Evolutionary conservation across 2,329 filamentous ascomycete species (phyloP).

Genomic region (Claviceps paspali): DNA sequence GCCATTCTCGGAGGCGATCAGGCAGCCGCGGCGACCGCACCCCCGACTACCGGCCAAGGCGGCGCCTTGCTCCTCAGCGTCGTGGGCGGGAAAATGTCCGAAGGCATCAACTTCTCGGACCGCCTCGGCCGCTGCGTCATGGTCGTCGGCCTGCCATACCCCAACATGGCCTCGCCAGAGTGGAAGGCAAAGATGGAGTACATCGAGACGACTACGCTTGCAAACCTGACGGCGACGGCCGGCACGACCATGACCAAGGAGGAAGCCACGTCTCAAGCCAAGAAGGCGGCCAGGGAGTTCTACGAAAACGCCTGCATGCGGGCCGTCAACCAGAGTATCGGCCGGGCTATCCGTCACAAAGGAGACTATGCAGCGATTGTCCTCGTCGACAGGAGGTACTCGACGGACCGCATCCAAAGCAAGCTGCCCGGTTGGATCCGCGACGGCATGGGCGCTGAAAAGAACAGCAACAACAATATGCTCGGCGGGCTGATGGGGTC

Average conservation of each 20-base stretch:
- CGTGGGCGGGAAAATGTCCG: slow-evolving; percentile 85
- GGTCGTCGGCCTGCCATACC: slow-evolving; percentile 85
- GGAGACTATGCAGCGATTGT: slow-evolving; percentile 85
- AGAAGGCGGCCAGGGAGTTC: slow-evolving; percentile 55
- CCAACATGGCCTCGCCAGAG: slow-evolving; percentile 75
- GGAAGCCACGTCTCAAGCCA: slow-evolving; percentile 20
- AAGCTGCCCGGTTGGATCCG: slow-evolving; percentile 89
- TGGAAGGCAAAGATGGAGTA: slow-evolving; percentile 90
- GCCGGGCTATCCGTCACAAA: slow-evolving; percentile 75
- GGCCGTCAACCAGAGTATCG: slow-evolving; percentile 92
- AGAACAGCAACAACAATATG: slow-evolving; percentile 14
- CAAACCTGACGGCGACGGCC: slow-evolving; percentile 16
- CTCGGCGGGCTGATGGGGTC: slow-evolving; percentile 44
- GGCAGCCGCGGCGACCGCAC: neutral
- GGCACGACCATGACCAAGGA: slow-evolving; percentile 9
- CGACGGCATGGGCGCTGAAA: slow-evolving; percentile 40
- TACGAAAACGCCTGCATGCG: slow-evolving; percentile 96
- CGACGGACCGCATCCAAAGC: slow-evolving; percentile 50
- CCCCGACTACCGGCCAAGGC: slow-evolving; percentile 11
- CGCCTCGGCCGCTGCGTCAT: slow-evolving; percentile 75
- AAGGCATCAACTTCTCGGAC: slow-evolving; percentile 97
- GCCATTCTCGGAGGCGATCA: slow-evolving; percentile 39
- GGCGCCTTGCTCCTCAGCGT: slow-evolving; percentile 80
- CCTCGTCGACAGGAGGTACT: slow-evolving; percentile 69
- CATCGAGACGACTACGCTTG: slow-evolving; percentile 47